phyloP scores from a whole-genome alignment of 192 early-diverging fungal genomes.

The Mortierella hygrophila region DNA sequence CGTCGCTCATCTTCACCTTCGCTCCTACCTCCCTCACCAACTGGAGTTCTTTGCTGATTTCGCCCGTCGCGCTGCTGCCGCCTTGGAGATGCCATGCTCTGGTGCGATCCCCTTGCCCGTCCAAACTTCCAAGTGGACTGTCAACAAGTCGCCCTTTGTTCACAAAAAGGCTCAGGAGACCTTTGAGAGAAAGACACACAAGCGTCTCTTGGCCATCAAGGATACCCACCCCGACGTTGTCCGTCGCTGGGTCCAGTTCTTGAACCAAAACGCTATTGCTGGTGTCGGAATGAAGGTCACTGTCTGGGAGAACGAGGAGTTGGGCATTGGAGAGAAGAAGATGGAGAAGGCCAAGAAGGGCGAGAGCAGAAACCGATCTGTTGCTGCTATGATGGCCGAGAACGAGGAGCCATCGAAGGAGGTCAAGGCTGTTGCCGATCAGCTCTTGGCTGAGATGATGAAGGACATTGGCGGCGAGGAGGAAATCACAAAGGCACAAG shows the following conservation, averaged over 20 bases:
- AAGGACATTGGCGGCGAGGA: conserved; percentile 50
- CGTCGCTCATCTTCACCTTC: conserved; percentile 82
- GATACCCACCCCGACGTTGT: conserved; percentile 82
- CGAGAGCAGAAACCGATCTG: conserved; percentile 53
- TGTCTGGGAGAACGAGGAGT: conserved; percentile 74
- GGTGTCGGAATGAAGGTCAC: conserved; percentile 90
- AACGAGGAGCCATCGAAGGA: conserved; percentile 31
- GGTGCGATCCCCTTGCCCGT: conserved; percentile 79
- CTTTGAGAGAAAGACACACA: conserved; percentile 93
- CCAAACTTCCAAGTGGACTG: conserved; percentile 84
- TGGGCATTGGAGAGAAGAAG: conserved; percentile 60
- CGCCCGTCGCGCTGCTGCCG: conserved; percentile 82
- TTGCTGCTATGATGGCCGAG: conserved; percentile 38
- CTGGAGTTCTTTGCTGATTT: conserved; percentile 92
- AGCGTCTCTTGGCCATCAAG: conserved; percentile 83
- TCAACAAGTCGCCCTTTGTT: conserved; percentile 93
- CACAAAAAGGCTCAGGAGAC: conserved; percentile 97
- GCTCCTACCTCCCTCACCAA: conserved; percentile 84
- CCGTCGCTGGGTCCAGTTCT: conserved; percentile 82
- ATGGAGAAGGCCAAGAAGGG: conserved; percentile 54
- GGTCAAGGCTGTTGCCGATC: conserved; percentile 48
- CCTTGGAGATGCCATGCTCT: conserved; percentile 79
- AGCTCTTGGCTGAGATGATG: conserved; percentile 54
- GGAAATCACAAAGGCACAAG: conserved; percentile 17
- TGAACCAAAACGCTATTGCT: conserved; percentile 84